Percentiles rank a stretch among this genome's conserved stretches.
Evolutionary conservation across 257 asterid species (phyloP).

Genomic region (Thymus mandschuricus): DNA sequence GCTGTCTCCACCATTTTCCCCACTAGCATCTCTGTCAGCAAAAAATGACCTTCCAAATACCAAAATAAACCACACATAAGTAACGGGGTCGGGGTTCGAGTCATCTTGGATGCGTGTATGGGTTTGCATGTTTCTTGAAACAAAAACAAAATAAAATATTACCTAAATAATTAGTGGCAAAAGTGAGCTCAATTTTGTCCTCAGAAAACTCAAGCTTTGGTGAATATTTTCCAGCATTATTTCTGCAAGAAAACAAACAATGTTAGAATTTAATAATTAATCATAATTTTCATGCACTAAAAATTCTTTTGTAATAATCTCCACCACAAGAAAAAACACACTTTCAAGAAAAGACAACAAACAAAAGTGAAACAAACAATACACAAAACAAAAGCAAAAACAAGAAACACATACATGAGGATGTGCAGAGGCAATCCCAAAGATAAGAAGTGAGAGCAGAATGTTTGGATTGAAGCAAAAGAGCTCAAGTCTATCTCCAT

Average conservation of each 20-base stretch:
- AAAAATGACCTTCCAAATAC: constrained; percentile 73
- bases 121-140: neutral
- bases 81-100: too few species aligned
- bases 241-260: constrained; percentile 60
- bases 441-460: constrained; percentile 73
- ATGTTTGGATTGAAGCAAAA: constrained; percentile 77
- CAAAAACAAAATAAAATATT: neutral
- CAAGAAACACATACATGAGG: constrained; percentile 62
- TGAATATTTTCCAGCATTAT: constrained; percentile 96
- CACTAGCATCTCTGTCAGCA: constrained; percentile 77
- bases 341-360: constrained; percentile 15
- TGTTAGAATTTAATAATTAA: too few species aligned
- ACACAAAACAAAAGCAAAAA: neutral
- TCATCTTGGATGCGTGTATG: too few species aligned
- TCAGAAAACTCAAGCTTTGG: constrained; percentile 86
- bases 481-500: constrained; percentile 89
- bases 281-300: constrained; percentile 12
- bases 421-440: constrained; percentile 80
- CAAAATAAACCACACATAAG: neutral
- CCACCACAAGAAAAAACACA: neutral
- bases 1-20: constrained; percentile 90
- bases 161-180: constrained; percentile 95
- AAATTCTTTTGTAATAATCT: neutral
- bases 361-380: neutral
- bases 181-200: constrained; percentile 91